A percentile compares a stretch with the other conserved stretches of the same genome.
Evolutionary conservation across 2,329 filamentous ascomycete genomes (phyloP).

Genomic region (Phaeosphaeriaceae sp.): DNA sequence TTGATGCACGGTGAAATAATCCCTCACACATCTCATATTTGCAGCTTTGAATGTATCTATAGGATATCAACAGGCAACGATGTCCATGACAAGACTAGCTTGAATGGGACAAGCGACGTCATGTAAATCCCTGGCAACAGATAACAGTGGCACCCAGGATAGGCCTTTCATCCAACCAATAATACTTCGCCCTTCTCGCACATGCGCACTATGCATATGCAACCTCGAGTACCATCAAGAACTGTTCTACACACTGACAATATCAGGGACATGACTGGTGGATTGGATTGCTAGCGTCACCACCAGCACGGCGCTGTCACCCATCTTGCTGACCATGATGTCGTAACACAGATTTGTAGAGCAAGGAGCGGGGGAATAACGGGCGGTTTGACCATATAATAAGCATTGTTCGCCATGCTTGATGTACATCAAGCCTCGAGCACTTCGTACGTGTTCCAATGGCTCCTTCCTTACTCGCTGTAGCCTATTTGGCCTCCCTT

Average conservation of each 20-base stretch:
- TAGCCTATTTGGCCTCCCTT: conserved; percentile 19
- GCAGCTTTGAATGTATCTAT: no score
- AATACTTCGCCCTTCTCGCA: conserved; percentile 4
- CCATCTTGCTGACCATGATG: not conserved
- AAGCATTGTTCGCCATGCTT: not conserved
- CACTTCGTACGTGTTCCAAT: no score
- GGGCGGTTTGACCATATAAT: conserved; percentile 3
- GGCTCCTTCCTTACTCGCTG: conserved; percentile 19
- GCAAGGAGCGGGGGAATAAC: not conserved
- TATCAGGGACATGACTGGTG: conserved; percentile 6
- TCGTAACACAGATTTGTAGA: not conserved
- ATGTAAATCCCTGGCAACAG: not conserved
- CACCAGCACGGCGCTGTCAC: not conserved
- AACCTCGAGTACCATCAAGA: conserved; percentile 14
- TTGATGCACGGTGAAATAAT: no score
- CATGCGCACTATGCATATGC: conserved; percentile 19
- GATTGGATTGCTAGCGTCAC: not conserved
- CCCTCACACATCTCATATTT: no score
- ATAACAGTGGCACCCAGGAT: not conserved
- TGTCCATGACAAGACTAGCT: not conserved
- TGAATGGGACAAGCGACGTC: not conserved
- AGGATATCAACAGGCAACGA: no score
- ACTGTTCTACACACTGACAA: conserved; percentile 17
- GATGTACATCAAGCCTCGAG: no score
- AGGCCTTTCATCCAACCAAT: conserved; percentile 12